Percentiles rank a stretch among this genome's conserved stretches.
phyloP scores from a whole-genome alignment of 768 basidiomycete genomes.

The Dioszegia crocea region DNA sequence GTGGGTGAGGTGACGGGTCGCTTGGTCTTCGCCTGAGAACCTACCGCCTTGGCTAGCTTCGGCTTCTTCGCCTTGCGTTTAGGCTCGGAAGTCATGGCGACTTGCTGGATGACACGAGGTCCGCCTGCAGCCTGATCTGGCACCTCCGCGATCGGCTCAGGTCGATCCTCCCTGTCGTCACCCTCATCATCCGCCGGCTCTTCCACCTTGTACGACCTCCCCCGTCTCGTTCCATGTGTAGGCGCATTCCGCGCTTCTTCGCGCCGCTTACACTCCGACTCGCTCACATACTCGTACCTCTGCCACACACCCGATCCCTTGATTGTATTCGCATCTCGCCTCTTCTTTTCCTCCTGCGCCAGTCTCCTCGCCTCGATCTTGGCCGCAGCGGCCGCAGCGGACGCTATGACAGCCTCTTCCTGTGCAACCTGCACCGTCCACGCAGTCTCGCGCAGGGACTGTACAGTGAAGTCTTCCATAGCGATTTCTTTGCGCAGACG shows the following conservation, averaged over 20 bases:
- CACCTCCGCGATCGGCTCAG: too few species aligned
- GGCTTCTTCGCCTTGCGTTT: too few species aligned
- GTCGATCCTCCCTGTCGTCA: too few species aligned
- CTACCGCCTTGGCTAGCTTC: too few species aligned
- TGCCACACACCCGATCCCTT: slow-evolving; percentile 38
- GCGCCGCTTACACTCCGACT: slow-evolving; percentile 23
- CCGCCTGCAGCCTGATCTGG: too few species aligned
- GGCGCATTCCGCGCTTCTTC: slow-evolving; percentile 19
- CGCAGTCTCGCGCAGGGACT: slow-evolving; percentile 24
- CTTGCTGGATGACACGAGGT: too few species aligned
- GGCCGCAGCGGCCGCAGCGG: slow-evolving; percentile 14
- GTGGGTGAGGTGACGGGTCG: too few species aligned
- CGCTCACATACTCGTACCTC: slow-evolving; percentile 32
- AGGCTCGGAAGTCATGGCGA: too few species aligned
- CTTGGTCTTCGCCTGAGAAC: too few species aligned
- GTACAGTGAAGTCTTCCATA: slow-evolving; percentile 25
- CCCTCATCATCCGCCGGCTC: background rate
- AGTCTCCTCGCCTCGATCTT: slow-evolving; percentile 12
- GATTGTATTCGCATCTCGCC: slow-evolving; percentile 23
- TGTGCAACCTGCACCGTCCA: slow-evolving; percentile 27
- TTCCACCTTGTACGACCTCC: slow-evolving; percentile 36
- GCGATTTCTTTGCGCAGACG: slow-evolving; percentile 16
- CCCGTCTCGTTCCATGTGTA: slow-evolving; percentile 25
- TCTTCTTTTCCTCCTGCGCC: slow-evolving; percentile 24
- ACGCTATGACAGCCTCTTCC: slow-evolving; percentile 16